Percentiles rank a stretch among this genome's conserved stretches.
Conservation (phyloP, 2,329 filamentous ascomycete genomes). For the Phoma herbarum region DNA sequence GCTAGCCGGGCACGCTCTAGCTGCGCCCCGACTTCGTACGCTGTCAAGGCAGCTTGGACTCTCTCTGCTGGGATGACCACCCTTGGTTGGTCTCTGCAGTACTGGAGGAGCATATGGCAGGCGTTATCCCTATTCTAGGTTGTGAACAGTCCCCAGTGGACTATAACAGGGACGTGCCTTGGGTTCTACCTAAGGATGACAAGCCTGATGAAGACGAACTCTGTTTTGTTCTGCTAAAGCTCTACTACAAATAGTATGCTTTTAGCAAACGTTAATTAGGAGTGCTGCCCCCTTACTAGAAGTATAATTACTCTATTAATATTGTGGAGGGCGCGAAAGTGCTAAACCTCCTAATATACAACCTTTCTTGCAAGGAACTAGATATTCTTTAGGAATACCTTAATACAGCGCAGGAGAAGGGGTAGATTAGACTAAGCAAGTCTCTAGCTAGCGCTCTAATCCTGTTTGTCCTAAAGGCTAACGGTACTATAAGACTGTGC, state of each 20-base stretch:
- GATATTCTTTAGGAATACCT: slow-evolving; percentile 1
- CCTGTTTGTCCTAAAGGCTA: background rate
- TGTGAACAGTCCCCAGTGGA: background rate
- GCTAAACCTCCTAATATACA: too few relatives aligned
- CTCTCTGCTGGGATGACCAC: background rate
- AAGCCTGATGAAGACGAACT: too few relatives aligned
- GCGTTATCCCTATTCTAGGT: background rate
- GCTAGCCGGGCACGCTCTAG: background rate
- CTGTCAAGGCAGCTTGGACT: background rate
- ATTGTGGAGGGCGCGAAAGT: too few relatives aligned
- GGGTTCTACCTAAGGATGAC: background rate
- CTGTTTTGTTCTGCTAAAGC: too few relatives aligned
- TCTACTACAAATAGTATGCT: too few relatives aligned
- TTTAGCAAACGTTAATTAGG: too few relatives aligned
- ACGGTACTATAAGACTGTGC: background rate
- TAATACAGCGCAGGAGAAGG: background rate
- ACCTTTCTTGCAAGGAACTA: too few relatives aligned
- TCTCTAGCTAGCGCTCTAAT: slow-evolving; percentile 1
- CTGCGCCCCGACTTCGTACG: background rate
- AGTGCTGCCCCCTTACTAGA: too few relatives aligned
- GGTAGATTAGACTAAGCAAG: too few relatives aligned
- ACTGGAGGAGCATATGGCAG: background rate
- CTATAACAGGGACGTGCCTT: background rate
- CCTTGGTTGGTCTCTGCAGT: background rate
- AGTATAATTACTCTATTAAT: too few relatives aligned